Evolutionary conservation across 176 grass and related monocot species (phyloP).

Genomic region (Musa schizocarpa): DNA sequence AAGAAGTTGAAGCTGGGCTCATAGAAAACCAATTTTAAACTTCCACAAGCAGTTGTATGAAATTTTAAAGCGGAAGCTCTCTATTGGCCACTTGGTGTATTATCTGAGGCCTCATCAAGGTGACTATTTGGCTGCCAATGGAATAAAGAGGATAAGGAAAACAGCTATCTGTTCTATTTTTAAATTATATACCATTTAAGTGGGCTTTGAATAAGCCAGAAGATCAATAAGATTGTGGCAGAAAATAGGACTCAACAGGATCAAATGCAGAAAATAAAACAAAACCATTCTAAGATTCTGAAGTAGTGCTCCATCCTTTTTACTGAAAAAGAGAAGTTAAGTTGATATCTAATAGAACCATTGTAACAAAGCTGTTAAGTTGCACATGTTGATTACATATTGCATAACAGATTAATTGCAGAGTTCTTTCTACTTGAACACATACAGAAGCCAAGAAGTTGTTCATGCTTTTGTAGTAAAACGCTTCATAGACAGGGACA

Average conservation of each 20-base stretch:
- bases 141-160: background rate
- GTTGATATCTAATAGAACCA: background rate
- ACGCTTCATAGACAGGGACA: background rate
- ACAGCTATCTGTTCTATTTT: no score
- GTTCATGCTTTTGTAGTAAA: background rate
- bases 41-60: background rate
- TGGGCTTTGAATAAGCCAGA: background rate
- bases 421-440: background rate
- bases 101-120: no score
- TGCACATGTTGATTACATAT: background rate
- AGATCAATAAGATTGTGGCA: background rate
- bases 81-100: no score
- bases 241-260: background rate
- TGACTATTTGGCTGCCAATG: background rate
- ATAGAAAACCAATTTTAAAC: background rate
- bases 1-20: background rate
- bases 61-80: background rate
- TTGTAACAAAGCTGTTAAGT: background rate
- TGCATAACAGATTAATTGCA: background rate
- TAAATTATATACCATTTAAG: background rate
- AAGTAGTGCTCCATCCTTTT: background rate
- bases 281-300: background rate
- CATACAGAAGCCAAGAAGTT: background rate
- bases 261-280: background rate
- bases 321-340: background rate